Base-by-base conservation (phyloP, 192 early-diverging fungal genomes). In the Mortierella antarctica region DNA sequence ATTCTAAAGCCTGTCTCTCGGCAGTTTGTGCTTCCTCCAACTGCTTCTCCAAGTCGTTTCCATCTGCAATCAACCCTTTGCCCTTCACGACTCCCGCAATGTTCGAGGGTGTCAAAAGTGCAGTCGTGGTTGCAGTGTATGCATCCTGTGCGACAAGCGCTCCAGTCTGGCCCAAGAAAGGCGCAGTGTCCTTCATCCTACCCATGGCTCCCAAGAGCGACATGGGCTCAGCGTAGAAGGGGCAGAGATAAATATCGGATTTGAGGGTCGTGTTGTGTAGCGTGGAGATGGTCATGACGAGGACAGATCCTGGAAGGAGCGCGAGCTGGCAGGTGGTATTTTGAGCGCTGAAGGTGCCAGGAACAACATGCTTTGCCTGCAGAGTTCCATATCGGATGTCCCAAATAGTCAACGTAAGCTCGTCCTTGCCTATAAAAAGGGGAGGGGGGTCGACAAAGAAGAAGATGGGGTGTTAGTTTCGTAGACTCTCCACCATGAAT, bases 181-280 rank as follows among this genome's bases (percentile, higher is more conserved):
- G 72, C 7, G 74, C 81, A 23, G 85, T 85, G 2, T 67, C 49
- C 39, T 74, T 79, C 87, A 88, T 88, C 55, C 70, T 86, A 31
- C 79, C 79, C 83, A 88, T 84, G 8, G 87, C 87, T 4, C 83
- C 83, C 71, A 88, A 55, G n/a, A 88, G 67, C 12, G 87, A 88
- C 77, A 88, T 82, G 31, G 87, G 85, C 12, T 84, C 70, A 21
- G 71, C 73, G 39, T 86, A 86, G 65, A 80, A 88, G 40, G 71
- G 82, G 49, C 83, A 85, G 2, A 88, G 55, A 21, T 74, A 83
- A 7, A 88, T 73, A 0, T 82, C 74, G 6, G 85, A 83, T 65
- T 83, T 82, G 39, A 73, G 52, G n/a, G 74, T 74, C n/a, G 70
- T 73, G 31, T 63, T 62, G 20, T 55, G 55, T 13, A 80, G 23